phyloP scores from a whole-genome alignment of 192 early-diverging fungal species.

The Allomyces macrogynus region DNA sequence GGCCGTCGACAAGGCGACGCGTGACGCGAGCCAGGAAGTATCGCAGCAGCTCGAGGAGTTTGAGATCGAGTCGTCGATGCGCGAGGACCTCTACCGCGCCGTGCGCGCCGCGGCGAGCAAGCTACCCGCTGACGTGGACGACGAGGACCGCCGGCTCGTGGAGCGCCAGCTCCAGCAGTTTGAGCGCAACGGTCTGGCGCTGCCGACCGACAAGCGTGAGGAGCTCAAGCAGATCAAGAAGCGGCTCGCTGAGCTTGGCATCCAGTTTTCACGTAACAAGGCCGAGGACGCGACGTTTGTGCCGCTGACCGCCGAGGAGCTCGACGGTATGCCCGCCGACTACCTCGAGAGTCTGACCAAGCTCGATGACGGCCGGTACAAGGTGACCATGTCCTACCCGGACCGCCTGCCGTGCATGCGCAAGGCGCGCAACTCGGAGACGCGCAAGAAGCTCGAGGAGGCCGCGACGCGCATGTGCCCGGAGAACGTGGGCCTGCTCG shows the following conservation, averaged over 20 bases:
- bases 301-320: slow-evolving; percentile 28
- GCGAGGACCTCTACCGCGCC: slow-evolving; percentile 13
- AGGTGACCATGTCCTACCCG: neutral
- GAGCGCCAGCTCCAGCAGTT: slow-evolving; percentile 43
- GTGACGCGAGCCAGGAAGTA: neutral
- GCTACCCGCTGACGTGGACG: slow-evolving; percentile 13
- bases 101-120: slow-evolving; percentile 9
- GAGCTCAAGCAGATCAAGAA: slow-evolving; percentile 40
- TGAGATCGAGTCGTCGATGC: slow-evolving; percentile 14
- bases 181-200: slow-evolving; percentile 47
- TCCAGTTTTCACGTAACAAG: slow-evolving; percentile 49
- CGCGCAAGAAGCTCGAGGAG: slow-evolving; percentile 20
- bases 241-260: slow-evolving; percentile 41
- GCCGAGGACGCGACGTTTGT: slow-evolving; percentile 40
- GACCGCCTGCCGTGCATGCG: slow-evolving; percentile 5
- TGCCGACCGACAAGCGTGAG: slow-evolving; percentile 35
- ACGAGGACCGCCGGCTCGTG: slow-evolving; percentile 48
- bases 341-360: slow-evolving; percentile 5
- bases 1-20: neutral
- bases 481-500: slow-evolving; percentile 35
- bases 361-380: slow-evolving; percentile 1
- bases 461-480: slow-evolving; percentile 34
- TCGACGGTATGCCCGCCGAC: slow-evolving; percentile 44
- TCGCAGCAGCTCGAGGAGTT: slow-evolving; percentile 5
- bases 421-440: slow-evolving; percentile 10